Base-by-base conservation (phyloP, 805 yeast species). In the Ogataea polymorpha region DNA sequence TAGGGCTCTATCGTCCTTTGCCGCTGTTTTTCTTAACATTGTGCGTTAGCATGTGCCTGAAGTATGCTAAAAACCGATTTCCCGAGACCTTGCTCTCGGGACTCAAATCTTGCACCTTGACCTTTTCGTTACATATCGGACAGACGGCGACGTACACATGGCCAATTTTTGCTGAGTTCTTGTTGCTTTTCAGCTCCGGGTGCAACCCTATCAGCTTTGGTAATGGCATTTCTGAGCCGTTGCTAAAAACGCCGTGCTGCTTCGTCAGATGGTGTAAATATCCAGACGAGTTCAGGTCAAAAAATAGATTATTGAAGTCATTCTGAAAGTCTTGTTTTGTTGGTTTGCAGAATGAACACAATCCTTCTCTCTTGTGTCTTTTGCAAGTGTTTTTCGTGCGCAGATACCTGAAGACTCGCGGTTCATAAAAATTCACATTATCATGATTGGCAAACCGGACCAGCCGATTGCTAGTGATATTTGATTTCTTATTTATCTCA, bases 251-350 rank as follows among this genome's bases (percentile, higher is more conserved):
- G 6, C 61, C 61, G 29, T 56, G 61, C 29, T 46, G 52, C 30
- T 51, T 53, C 17, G 58, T 54, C 17, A 56, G 42, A 36, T 56
- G 61, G 26, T 56, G 61, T 15, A 55, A 36, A 31, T 56, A 56
- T 15, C 49, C 50, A 2, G 58, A 55, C 21, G 51, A 50, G 18
- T 53, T 55, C 33, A 54, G 46, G 17, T 49, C 55, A 29, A 46
- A 45, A 36, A 56, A 56, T 7, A 41, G 25, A 15, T 31, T 40
- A 23, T 48, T 37, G 18, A 42, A 41, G 37, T 41, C 37, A 24
- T 39, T 33, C 20, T 29, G 31, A 24, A 26, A 37, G 21, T 48
- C 48, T 15, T 38, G 27, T 6, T 31, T 37, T 30, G 45, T 25
- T 10, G 48, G 48, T 40, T 41, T 40, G 37, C 58, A 53, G 35